Evolutionary conservation across 2,329 filamentous ascomycete genomes (phyloP), one percentile per base, ranked within the genome.

Genomic region (Aulographum hederae): DNA sequence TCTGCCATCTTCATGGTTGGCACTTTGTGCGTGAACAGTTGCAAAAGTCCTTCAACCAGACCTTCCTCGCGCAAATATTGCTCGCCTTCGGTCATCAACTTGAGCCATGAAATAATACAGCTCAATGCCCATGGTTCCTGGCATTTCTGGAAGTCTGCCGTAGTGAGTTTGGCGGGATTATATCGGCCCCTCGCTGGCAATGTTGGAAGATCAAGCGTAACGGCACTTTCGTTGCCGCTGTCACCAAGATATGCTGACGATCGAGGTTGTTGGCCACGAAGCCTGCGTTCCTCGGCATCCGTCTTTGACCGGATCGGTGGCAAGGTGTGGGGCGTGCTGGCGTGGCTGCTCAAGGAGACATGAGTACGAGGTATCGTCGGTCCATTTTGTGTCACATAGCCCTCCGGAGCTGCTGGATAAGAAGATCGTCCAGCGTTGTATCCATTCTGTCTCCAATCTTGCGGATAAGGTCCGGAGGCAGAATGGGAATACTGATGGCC

Each of bases 1-100:
- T 98, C 91, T 4, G 86, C 85, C 26, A 89, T 86, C 44, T 98
- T 95, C 82, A 98, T 94, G 1, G 84, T 98, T 0, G 89, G 85
- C 1, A 98, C 84, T 53, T 94, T 95, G 54, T 80, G 70, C 2
- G 81, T 92, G 51, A 98, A 95, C 5, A 98, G 61, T 18, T 75
- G 78, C 26, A 93, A 74, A 26, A 98, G 64, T 2, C 81, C 85
- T 42, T 95, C 85, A 36, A 82, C 76, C 32, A 98, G 73, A 2
- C 78, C 75, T 46, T 82, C 79, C 46, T 78, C 71, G 48, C 78
- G 84, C 29, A 98, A 58, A 51, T 98, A 84, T 8, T 76, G 73
- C 46, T 94, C 86, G 25, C 86, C 85, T 43, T 94, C 85, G 12
- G 81, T 81, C 69, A 95, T 77, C 34, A 78, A 73, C 36, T 78